Conservation (phyloP, 805 yeast species). For the Teunomyces gatunensis region DNA sequence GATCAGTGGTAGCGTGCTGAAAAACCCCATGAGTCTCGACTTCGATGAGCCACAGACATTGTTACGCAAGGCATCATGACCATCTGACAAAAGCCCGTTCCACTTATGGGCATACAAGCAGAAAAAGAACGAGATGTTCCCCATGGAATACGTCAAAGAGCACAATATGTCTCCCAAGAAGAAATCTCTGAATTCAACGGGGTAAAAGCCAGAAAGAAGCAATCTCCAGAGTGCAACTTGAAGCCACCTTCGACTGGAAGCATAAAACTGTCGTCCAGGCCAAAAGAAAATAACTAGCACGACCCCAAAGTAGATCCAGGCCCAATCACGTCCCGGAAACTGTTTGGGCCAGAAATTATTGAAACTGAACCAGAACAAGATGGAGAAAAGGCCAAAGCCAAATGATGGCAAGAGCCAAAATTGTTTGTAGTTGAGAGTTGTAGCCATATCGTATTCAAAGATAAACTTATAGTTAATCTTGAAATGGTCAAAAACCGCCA, state of each 20-base stretch:
- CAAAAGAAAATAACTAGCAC: conserved; percentile 47
- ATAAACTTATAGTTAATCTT: conserved; percentile 89
- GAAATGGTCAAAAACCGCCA: conserved; percentile 67
- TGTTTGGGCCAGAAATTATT: conserved; percentile 58
- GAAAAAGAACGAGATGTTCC: conserved; percentile 80
- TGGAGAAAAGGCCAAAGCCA: conserved; percentile 51
- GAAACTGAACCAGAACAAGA: conserved; percentile 77
- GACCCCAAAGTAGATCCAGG: conserved; percentile 70
- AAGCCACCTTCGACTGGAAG: conserved; percentile 76
- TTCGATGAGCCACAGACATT: conserved; percentile 70
- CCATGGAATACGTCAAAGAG: conserved; percentile 82
- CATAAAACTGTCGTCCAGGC: conserved; percentile 59
- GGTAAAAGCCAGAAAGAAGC: conserved; percentile 78
- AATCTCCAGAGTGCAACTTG: conserved; percentile 69
- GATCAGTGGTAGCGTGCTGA: conserved; percentile 78
- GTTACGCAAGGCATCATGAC: conserved; percentile 16
- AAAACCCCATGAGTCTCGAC: conserved; percentile 78
- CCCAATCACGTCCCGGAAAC: conserved; percentile 71
- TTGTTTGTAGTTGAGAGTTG: conserved; percentile 64
- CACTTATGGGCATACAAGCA: conserved; percentile 78
- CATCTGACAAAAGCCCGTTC: conserved; percentile 48
- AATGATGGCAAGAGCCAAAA: conserved; percentile 63
- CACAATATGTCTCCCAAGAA: conserved; percentile 89
- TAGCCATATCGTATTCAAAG: conserved; percentile 77
- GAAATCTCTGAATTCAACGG: conserved; percentile 94